phyloP scores from a whole-genome alignment of 1,139 yeast genomes.

The Debaryomyces fabryi region DNA sequence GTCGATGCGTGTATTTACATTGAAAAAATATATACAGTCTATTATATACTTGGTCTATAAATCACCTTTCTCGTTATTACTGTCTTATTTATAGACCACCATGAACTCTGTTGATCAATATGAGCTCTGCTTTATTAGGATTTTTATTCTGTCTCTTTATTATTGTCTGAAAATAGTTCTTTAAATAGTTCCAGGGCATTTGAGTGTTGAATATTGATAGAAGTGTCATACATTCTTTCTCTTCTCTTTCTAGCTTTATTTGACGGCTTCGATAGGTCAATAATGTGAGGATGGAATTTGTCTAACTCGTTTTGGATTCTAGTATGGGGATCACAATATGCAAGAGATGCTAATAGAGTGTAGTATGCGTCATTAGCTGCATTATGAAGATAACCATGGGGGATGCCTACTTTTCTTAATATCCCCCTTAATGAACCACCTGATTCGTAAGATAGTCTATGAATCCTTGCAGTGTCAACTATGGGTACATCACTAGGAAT shows the following conservation, averaged over 20 bases:
- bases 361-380: constrained; percentile 85
- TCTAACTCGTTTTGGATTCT: constrained; percentile 23
- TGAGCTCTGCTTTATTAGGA: not conserved
- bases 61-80: not conserved
- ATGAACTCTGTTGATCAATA: not conserved
- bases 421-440: constrained; percentile 57
- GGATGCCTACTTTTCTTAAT: constrained; percentile 55
- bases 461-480: constrained; percentile 60
- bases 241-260: constrained; percentile 8
- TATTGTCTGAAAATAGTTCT: constrained; percentile 2
- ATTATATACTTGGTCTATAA: not conserved
- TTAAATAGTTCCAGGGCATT: constrained; percentile 7
- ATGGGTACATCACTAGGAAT: constrained; percentile 36
- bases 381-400: constrained; percentile 71
- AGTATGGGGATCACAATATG: constrained; percentile 54
- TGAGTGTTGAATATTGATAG: constrained; percentile 3
- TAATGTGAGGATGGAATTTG: constrained; percentile 11
- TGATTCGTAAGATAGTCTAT: constrained; percentile 41
- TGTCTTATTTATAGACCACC: not conserved
- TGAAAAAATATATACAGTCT: constrained; percentile 5
- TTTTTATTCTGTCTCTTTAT: not conserved
- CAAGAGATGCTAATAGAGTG: constrained; percentile 59
- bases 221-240: constrained; percentile 9
- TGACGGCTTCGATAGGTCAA: not conserved
- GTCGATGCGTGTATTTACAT: not conserved